These are phyloP conservation scores for Pichiaceae sp. DNA, from an alignment of 1,139 yeast genomes.

Conservation along the genomic window DNA sequence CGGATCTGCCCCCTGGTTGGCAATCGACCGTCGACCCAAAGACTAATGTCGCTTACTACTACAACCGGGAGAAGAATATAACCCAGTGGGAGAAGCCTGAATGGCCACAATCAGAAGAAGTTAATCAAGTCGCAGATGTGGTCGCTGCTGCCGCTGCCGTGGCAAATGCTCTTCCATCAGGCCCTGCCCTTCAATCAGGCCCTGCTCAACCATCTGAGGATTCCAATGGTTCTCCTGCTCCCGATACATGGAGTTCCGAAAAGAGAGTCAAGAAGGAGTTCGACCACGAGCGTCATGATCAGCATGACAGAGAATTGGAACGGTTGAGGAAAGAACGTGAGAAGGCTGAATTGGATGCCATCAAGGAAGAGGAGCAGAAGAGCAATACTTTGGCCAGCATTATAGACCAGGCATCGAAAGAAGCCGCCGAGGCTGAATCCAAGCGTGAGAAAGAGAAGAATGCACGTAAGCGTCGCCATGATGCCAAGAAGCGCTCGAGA, in stretches of 20 bases:
- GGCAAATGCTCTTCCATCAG: conserved; percentile 5
- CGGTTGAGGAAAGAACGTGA: conserved; percentile 18
- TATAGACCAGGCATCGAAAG: conserved; percentile 21
- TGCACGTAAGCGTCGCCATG: neutral
- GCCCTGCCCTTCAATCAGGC: neutral
- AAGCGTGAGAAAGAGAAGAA: conserved; percentile 2
- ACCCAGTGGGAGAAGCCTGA: conserved; percentile 58
- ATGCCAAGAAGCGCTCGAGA: conserved; percentile 4
- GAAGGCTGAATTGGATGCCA: conserved; percentile 14
- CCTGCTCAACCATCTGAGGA: neutral
- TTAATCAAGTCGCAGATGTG: neutral
- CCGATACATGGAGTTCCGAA: conserved; percentile 7
- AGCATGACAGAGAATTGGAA: conserved; percentile 18
- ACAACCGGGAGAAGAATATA: conserved; percentile 35
- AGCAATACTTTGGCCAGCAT: conserved; percentile 16
- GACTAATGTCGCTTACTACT: conserved; percentile 41
- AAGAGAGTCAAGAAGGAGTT: conserved; percentile 22
- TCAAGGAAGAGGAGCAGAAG: conserved; percentile 16
- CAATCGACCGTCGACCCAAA: conserved; percentile 38
- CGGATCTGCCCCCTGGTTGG: conserved; percentile 43
- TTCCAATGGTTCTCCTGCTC: neutral
- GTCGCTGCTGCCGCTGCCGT: conserved; percentile 7
- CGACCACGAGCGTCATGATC: conserved; percentile 19
- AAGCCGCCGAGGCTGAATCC: conserved; percentile 9
- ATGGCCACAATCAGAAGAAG: conserved; percentile 4